Evolutionary conservation across 257 asterid species (phyloP).

Genomic region (Rhazya stricta): DNA sequence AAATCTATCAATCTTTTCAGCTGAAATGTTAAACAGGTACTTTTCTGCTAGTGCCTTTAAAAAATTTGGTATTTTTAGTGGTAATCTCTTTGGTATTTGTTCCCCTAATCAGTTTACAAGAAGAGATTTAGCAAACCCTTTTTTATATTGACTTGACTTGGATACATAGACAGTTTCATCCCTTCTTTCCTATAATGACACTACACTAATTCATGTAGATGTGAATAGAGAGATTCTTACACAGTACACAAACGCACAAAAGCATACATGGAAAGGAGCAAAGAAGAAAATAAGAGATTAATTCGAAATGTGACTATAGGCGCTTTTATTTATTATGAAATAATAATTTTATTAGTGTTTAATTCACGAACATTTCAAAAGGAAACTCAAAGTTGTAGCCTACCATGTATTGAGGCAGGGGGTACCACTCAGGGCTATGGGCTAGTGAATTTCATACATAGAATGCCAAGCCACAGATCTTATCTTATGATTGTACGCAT

Average conservation of each 20-base stretch:
- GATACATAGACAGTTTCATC: background rate
- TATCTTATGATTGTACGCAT: no score
- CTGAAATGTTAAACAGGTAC: background rate
- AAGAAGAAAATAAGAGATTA: background rate
- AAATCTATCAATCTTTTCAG: constrained; percentile 12
- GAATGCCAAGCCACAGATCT: no score
- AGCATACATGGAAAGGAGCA: background rate
- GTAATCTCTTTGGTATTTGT: background rate
- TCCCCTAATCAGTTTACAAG: background rate
- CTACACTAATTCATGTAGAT: background rate
- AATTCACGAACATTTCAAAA: no score
- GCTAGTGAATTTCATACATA: no score
- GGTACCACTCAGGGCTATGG: no score
- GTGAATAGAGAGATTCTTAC: background rate
- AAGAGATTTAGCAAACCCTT: background rate
- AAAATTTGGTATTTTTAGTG: background rate
- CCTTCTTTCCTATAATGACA: background rate
- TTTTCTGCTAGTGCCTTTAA: background rate
- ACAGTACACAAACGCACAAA: no score
- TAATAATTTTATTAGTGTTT: no score
- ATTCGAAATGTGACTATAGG: no score
- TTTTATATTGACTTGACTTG: background rate
- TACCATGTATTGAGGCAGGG: no score
- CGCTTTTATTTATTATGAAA: no score
- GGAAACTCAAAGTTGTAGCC: no score